phyloP scores from a whole-genome alignment of 2,329 filamentous ascomycete species.

The Ophiocordyceps robertsii region DNA sequence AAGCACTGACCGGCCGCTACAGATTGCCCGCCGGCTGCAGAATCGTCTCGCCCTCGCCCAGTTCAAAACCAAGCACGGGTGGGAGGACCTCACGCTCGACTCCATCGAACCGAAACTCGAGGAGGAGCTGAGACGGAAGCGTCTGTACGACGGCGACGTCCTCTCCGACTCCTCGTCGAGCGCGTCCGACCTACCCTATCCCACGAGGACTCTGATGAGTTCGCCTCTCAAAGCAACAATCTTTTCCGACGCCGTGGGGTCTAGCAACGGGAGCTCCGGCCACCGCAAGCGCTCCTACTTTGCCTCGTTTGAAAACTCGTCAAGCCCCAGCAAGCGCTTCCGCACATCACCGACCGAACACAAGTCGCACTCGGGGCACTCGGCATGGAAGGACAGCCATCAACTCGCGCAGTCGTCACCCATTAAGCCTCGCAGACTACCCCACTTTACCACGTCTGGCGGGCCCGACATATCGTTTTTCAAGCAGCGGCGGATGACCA shows the following conservation, averaged over 20 bases:
- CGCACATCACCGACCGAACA: conserved; percentile 46
- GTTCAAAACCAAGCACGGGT: conserved; percentile 93
- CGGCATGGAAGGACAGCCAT: conserved; percentile 64
- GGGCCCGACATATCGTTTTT: conserved; percentile 70
- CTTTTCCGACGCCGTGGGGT: conserved; percentile 71
- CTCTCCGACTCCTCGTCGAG: conserved; percentile 80
- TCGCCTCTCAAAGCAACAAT: conserved; percentile 72
- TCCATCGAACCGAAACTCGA: conserved; percentile 75
- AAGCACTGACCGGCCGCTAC: not conserved
- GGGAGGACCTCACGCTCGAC: conserved; percentile 80
- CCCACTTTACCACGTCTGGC: conserved; percentile 59
- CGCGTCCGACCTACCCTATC: conserved; percentile 63
- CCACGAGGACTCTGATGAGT: conserved; percentile 58
- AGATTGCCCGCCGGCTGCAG: conserved; percentile 91
- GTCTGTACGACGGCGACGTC: conserved; percentile 56
- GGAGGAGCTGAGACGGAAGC: conserved; percentile 62
- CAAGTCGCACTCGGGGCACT: conserved; percentile 41
- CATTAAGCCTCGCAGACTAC: conserved; percentile 60
- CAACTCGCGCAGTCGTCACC: conserved; percentile 78
- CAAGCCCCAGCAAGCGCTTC: conserved; percentile 54
- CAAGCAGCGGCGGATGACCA: conserved; percentile 53
- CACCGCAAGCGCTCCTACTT: conserved; percentile 52
- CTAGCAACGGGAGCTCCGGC: conserved; percentile 53
- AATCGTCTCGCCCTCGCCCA: conserved; percentile 90
- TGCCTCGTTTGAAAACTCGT: conserved; percentile 41